These are phyloP conservation scores for Tulasnella sp. DNA, from an alignment of 768 basidiomycete species.

Conservation along the genomic window DNA sequence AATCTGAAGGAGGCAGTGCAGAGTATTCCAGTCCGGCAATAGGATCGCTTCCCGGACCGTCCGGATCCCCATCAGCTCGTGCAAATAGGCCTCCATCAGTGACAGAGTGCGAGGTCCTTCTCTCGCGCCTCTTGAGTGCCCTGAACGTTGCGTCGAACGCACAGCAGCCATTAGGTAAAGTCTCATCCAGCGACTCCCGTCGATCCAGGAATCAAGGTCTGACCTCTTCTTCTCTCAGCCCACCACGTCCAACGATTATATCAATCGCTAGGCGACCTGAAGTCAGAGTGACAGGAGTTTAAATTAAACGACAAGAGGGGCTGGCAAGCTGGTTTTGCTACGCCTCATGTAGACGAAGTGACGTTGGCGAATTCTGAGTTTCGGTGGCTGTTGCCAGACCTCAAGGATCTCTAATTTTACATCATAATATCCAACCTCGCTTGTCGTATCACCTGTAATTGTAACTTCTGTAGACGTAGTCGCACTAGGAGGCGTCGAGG, in stretches of 20 bases:
- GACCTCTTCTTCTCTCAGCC: background rate
- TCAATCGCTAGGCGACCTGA: conserved; percentile 9
- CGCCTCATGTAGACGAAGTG: background rate
- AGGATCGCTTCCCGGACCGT: background rate
- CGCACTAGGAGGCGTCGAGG: background rate
- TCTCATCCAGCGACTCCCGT: background rate
- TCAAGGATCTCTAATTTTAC: background rate
- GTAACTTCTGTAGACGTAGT: background rate
- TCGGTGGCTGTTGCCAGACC: background rate
- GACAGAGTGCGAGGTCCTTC: conserved; percentile 5
- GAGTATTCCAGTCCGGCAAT: background rate
- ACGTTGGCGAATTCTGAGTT: background rate
- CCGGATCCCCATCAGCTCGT: background rate
- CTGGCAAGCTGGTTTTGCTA: background rate
- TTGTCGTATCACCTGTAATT: background rate
- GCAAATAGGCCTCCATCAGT: conserved; percentile 3
- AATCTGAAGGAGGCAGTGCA: background rate
- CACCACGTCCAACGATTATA: background rate
- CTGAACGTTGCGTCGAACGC: conserved; percentile 2
- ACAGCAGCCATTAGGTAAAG: conserved; percentile 1
- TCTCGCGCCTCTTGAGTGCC: conserved; percentile 10
- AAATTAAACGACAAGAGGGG: background rate
- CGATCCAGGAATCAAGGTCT: conserved; percentile 2
- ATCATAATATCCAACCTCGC: background rate
- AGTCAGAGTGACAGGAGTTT: background rate